Conservation (phyloP, 495 filamentous ascomycete genomes). For the Penicillium simplicissimum region DNA sequence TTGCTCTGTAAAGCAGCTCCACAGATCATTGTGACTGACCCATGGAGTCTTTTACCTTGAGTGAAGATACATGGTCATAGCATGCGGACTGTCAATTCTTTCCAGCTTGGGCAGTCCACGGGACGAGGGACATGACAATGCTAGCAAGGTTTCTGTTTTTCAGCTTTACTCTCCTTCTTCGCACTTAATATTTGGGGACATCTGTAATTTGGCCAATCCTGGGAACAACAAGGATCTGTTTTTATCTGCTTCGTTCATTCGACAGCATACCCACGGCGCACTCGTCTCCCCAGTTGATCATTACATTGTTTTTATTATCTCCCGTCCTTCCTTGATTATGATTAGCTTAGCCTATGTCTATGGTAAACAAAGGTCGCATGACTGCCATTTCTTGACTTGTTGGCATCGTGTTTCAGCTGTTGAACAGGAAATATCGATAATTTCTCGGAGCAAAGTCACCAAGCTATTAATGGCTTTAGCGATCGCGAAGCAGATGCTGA, state of each 20-base stretch:
- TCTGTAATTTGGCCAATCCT: constrained; percentile 7
- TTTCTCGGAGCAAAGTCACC: background rate
- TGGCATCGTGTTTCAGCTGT: background rate
- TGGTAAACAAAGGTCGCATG: constrained; percentile 25
- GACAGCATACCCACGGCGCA: constrained; percentile 31
- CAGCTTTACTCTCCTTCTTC: constrained; percentile 18
- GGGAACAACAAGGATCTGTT: constrained; percentile 2
- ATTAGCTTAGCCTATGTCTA: constrained; percentile 22
- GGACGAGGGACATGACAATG: constrained; percentile 37
- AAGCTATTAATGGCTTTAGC: background rate
- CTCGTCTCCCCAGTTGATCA: constrained; percentile 19
- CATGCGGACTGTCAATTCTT: constrained; percentile 4
- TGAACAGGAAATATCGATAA: background rate
- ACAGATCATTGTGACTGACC: background rate
- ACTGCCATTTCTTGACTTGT: background rate
- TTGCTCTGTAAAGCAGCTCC: constrained; percentile 40
- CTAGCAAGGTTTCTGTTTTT: constrained; percentile 16
- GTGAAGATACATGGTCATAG: background rate
- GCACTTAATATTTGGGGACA: constrained; percentile 17
- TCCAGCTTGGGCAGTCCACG: constrained; percentile 8
- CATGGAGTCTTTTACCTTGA: background rate
- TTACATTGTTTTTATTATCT: background rate
- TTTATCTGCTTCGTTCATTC: constrained; percentile 12
- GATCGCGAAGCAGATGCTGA: background rate
- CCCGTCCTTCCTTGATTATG: constrained; percentile 15